Base-by-base conservation (phyloP, 371 early-diverging fungal genomes). In the Mortierella sp. region DNA sequence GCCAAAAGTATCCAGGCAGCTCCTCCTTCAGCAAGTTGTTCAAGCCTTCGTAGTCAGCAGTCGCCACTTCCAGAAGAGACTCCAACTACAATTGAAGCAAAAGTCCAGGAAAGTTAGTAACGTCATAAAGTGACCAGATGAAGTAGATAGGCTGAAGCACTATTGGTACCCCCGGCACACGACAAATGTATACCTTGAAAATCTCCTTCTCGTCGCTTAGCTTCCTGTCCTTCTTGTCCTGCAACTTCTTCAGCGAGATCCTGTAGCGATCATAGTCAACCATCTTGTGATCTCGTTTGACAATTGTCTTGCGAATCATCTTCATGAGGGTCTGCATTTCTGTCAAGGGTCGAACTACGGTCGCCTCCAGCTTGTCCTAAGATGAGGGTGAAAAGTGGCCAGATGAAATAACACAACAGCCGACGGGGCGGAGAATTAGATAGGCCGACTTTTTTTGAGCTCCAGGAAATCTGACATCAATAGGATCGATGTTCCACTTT, bases 211-310 rank as follows among this genome's bases (percentile, higher is more conserved):
- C 97, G 77, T 96, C 96, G 75, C 89, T 90, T 60, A 92, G 90
- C 21, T 91, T 91, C 68, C 94, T 90, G 65, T 95, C 94, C 34
- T 91, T 87, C 78, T 95, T 95, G 16, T 88, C 93, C 68, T 91
- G 89, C 14, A 97, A 82, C 80, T 95, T 96, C 78, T 90, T 91
- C 72, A 96, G 78, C 24, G 90, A 73, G 68, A 91, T 88, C 73
- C 94, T 89, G 88, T 94, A 94, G 58, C 97, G 92, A 84, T 97
- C 97, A 82, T 93, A 97, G 89, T 97, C 97, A 28, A 96, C 87
- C 80, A 95, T 82, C 81, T 97, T 97, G 84, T 96, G 97, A 42
- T 92, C 90, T 10, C 97, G 93, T 84, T 97, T 97, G 21, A 89
- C 85, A 77, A 96, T 94, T 0, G 95, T 89, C 80, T 95, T 95